Conservation (phyloP, 305 asterid species). For the Solanum chacoense region DNA sequence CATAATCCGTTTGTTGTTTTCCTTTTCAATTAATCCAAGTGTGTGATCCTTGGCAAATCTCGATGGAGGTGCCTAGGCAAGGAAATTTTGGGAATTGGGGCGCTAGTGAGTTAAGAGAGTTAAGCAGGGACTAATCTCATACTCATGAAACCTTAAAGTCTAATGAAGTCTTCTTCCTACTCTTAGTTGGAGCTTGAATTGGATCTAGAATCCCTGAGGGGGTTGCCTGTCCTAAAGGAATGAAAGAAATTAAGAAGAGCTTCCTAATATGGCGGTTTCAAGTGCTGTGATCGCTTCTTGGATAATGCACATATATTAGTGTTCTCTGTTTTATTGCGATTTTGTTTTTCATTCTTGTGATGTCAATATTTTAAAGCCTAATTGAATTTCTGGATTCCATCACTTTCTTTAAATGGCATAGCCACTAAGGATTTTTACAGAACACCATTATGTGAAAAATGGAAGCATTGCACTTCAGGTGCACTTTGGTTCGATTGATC, state of each 20-base stretch:
- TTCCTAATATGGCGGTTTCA: neutral
- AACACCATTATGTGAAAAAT: neutral
- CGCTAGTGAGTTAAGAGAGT: neutral
- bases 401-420: neutral
- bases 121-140: neutral
- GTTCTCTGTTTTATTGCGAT: neutral
- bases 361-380: neutral
- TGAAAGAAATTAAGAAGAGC: neutral
- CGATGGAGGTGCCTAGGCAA: neutral
- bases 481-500: neutral
- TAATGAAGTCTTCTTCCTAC: neutral
- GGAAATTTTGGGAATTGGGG: neutral
- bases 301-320: neutral
- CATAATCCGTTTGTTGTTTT: neutral
- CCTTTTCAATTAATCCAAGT: neutral
- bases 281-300: neutral
- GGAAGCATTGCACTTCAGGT: neutral
- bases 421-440: neutral
- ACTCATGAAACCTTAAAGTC: neutral
- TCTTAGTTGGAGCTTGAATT: neutral
- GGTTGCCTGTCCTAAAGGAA: neutral
- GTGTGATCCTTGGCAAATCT: neutral
- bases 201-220: neutral
- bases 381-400: neutral
- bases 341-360: neutral